Percentiles rank a stretch among this genome's conserved stretches.
Evolutionary conservation across 2,329 filamentous ascomycete species (phyloP).

Genomic region (Botrytis hyacinthi): DNA sequence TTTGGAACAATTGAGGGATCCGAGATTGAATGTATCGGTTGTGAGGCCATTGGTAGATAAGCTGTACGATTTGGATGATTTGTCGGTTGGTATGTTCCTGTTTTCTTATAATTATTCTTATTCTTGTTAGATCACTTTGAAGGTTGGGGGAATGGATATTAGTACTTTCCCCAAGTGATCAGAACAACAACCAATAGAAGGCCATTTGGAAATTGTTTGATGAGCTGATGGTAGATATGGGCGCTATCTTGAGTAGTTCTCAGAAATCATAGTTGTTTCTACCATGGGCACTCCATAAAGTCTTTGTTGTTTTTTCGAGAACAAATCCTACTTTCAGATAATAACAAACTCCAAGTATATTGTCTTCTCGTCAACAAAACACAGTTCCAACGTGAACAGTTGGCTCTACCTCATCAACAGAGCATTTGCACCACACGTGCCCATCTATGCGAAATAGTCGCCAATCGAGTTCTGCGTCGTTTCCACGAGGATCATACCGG

Average conservation of each 20-base stretch:
- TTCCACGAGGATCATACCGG: constrained; percentile 77
- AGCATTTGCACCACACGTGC: constrained; percentile 79
- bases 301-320: background rate
- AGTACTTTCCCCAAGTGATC: background rate
- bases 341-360: constrained; percentile 55
- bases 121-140: background rate
- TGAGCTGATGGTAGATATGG: background rate
- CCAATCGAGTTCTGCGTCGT: constrained; percentile 71
- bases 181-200: background rate
- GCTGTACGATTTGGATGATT: constrained; percentile 74
- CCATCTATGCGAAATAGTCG: constrained; percentile 76
- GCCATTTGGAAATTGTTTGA: background rate
- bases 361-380: constrained; percentile 79
- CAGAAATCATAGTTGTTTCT: background rate
- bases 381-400: constrained; percentile 76
- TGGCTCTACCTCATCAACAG: constrained; percentile 71
- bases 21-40: constrained; percentile 71
- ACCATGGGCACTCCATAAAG: no score
- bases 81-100: constrained; percentile 62
- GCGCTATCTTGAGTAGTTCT: background rate
- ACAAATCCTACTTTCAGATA: background rate
- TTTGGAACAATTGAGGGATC: constrained; percentile 73
- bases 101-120: background rate
- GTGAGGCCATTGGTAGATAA: constrained; percentile 81
- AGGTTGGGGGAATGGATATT: background rate